Base-by-base conservation (phyloP, 2,329 filamentous ascomycete genomes). In the Apiospora marii region DNA sequence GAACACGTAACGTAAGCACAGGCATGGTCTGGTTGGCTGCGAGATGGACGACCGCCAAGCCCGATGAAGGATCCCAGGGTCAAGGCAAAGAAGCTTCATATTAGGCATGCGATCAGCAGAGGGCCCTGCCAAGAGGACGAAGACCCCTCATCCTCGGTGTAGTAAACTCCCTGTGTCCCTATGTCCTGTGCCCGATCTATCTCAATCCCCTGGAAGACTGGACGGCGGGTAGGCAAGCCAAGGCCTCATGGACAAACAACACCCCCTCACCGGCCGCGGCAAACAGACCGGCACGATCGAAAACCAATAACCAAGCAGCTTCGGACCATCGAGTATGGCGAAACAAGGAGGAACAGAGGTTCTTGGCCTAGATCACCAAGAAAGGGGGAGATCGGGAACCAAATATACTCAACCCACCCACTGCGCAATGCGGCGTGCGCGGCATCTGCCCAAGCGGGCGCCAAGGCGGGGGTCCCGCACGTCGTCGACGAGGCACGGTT, bases 361-460 rank as follows among this genome's bases (percentile, higher is more conserved):
- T 24, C 58, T 64, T 41, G 34, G 58, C 58, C 41, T 4, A 41
- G 58, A 34, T 58, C 51, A 58, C 27, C 24, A 22, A 30, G n/a
- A 19, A 58, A 58, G 27, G 51, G 27, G 19, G 34, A 41, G 58
- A 64, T 64, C 30, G 58, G 1, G 2, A 41, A 13, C 4, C 14
- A 30, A 41, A 41, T 64, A 41, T 41, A 64, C 4, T 2, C 1
- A 13, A 7, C 16, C 5, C 6, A 10, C 14, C 30, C 41, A 24
- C 4, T 41, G 58, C 58, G 58, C 58, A n/a, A n/a, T 64, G 19
- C 46, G 46, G 46, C 30, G 51, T 22, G 27, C 53, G 27, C 30
- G 53, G 14, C 34, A 64, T 37, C 34, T 30, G 58, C 58, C 34
- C 58, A 41, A 64, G 58, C 58, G 58, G 58, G 58, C 58, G 34